Evolutionary conservation across 495 filamentous ascomycete genomes (phyloP).

Genomic region (Daldinia bambusicola): DNA sequence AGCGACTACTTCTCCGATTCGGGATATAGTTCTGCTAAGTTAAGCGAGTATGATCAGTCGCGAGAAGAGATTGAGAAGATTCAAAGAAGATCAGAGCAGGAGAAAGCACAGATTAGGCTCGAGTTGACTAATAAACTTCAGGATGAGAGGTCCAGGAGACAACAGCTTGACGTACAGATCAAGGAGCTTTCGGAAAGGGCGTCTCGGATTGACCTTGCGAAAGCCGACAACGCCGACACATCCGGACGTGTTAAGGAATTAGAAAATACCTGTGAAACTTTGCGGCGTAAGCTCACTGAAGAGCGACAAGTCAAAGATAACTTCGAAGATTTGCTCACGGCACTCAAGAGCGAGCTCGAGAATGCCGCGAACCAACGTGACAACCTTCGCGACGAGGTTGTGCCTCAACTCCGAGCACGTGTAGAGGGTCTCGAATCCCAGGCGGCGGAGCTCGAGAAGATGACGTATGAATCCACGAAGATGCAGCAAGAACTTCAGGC

Average conservation of each 20-base stretch:
- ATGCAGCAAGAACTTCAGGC: conserved; percentile 83
- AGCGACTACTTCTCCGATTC: conserved; percentile 99
- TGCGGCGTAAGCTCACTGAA: conserved; percentile 81
- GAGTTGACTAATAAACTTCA: conserved; percentile 84
- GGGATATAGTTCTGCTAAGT: conserved; percentile 82
- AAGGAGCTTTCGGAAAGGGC: conserved; percentile 81
- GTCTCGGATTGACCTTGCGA: conserved; percentile 62
- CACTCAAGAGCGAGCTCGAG: conserved; percentile 82
- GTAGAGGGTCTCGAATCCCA: conserved; percentile 82
- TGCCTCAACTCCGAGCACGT: conserved; percentile 75
- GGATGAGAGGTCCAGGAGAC: conserved; percentile 79
- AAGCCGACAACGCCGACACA: conserved; percentile 58
- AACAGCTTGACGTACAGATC: conserved; percentile 81
- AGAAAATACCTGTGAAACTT: conserved; percentile 80
- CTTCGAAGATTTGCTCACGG: conserved; percentile 88
- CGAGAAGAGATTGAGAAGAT: conserved; percentile 86
- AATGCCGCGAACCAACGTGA: conserved; percentile 88
- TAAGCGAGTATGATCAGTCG: conserved; percentile 72
- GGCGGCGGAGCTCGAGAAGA: conserved; percentile 70
- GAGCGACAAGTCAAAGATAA: conserved; percentile 91
- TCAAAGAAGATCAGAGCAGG: conserved; percentile 86
- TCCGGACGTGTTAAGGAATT: conserved; percentile 74
- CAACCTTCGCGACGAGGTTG: conserved; percentile 86
- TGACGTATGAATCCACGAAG: conserved; percentile 78
- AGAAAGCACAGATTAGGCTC: conserved; percentile 86